Conservation (phyloP, 2,329 filamentous ascomycete species). For the Pseudogymnoascus sp. region DNA sequence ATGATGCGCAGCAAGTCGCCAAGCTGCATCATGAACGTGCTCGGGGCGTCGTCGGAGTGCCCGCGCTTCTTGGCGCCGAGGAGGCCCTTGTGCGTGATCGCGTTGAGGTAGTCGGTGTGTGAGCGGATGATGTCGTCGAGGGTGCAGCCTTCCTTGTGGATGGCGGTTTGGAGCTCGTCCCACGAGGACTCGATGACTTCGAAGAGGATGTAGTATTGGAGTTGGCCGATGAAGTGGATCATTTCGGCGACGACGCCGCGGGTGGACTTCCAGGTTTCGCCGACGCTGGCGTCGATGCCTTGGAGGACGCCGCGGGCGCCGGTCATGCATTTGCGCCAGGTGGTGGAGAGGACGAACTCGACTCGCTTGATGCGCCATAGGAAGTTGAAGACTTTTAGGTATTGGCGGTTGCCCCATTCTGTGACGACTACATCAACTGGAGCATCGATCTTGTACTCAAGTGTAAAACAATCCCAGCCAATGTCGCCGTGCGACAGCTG, state of each 20-base stretch:
- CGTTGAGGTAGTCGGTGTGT: constrained; percentile 81
- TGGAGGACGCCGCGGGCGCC: constrained; percentile 85
- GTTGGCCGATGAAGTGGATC: constrained; percentile 94
- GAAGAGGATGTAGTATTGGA: constrained; percentile 98
- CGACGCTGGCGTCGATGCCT: constrained; percentile 62
- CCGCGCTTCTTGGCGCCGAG: constrained; percentile 59
- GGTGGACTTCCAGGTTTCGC: constrained; percentile 80
- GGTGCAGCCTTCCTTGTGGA: constrained; percentile 78
- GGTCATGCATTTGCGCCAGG: constrained; percentile 94
- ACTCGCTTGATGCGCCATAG: constrained; percentile 97
- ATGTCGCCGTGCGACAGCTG: constrained; percentile 95
- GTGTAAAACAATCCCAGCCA: constrained; percentile 97
- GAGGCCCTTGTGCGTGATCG: constrained; percentile 92
- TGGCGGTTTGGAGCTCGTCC: constrained; percentile 77
- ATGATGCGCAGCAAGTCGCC: constrained; percentile 89
- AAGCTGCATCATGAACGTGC: constrained; percentile 80
- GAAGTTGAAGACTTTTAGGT: constrained; percentile 98
- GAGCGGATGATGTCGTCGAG: constrained; percentile 91
- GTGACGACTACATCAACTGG: constrained; percentile 96
- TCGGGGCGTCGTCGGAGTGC: constrained; percentile 46
- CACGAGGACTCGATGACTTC: constrained; percentile 97
- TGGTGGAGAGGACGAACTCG: constrained; percentile 83
- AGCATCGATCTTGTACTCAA: constrained; percentile 96
- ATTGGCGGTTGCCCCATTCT: constrained; percentile 89
- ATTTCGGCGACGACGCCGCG: constrained; percentile 89